Base-by-base conservation (phyloP, 2,329 filamentous ascomycete species). In the Fonsecaea erecta region DNA sequence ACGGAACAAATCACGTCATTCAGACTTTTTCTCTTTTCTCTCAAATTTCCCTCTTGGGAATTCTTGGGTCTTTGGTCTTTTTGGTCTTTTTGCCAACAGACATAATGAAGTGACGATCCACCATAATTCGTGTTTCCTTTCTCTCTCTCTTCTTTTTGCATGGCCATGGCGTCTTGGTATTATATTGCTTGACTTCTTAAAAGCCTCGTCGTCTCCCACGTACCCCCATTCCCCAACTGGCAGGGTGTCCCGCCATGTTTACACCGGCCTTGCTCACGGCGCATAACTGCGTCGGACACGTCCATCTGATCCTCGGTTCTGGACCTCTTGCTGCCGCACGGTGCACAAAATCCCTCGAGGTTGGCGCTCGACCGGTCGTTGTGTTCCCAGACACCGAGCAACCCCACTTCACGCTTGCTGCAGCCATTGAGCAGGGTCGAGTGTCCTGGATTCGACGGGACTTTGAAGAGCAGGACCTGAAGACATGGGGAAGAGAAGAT, bases 261-360 rank as follows among this genome's bases (percentile, higher is more conserved):
- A 24, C 60, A 21, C 67, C 69, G 40, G 66, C 68, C 9, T 71
- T 82, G 28, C 72, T 82, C 70, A 74, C 77, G 28, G 78, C 80
- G 24, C 71, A 79, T 64, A 74, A 79, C 68, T 76, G 74, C 18
- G 73, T 75, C 40, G 76, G 74, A 1, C 79, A 82, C 60, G 70
- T 73, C 46, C 95, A 99, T 76, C 83, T 99, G 64, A 86, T 99
- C 73, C 78, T 98, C 68, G 95, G 95, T 65, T 88, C 90, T 35
- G 95, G 93, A 73, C 88, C 94, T 14, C 85, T 99, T 46, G 94
- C 95, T n/a, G 90, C 90, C 59, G 86, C 92, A 34, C 87, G 95
- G 72, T 96, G 91, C 79, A 81, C 85, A 12, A 91, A 92, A 74
- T 93, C 92, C 2, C 79, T 97, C 57, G 86, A 90, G 73, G 90